Evolutionary conservation across 306 rosid species (phyloP).

Genomic region (Cucurbita pepo): DNA sequence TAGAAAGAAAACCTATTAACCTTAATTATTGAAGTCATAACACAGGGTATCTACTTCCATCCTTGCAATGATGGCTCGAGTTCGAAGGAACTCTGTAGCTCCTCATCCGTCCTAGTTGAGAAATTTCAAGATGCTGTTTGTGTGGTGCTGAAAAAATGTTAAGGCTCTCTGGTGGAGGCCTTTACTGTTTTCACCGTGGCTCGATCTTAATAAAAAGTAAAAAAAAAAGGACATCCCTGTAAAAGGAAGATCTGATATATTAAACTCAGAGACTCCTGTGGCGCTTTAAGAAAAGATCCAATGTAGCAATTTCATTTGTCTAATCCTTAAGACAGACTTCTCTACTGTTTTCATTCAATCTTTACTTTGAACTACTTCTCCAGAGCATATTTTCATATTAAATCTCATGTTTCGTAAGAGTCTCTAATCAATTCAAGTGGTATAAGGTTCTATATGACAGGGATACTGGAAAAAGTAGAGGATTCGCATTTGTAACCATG

Average conservation of each 20-base stretch:
- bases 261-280: neutral
- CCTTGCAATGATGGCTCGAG: neutral
- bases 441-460: slow-evolving; percentile 70
- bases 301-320: neutral
- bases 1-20: neutral
- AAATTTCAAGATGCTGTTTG: neutral
- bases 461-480: slow-evolving; percentile 73
- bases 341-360: neutral
- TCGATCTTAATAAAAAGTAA: neutral
- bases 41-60: neutral
- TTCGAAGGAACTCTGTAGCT: neutral
- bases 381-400: neutral
- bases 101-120: neutral
- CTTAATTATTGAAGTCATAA: neutral
- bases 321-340: neutral
- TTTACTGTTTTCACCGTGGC: neutral
- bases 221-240: neutral
- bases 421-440: neutral
- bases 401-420: neutral
- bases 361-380: neutral
- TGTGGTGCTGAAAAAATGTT: no score
- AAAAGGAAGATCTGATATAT: neutral
- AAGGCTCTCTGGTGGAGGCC: neutral
- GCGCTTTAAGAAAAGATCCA: neutral
- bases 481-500: slow-evolving; percentile 96